Base-by-base conservation (phyloP, 768 basidiomycete genomes). In the Mycena rebaudengoi region DNA sequence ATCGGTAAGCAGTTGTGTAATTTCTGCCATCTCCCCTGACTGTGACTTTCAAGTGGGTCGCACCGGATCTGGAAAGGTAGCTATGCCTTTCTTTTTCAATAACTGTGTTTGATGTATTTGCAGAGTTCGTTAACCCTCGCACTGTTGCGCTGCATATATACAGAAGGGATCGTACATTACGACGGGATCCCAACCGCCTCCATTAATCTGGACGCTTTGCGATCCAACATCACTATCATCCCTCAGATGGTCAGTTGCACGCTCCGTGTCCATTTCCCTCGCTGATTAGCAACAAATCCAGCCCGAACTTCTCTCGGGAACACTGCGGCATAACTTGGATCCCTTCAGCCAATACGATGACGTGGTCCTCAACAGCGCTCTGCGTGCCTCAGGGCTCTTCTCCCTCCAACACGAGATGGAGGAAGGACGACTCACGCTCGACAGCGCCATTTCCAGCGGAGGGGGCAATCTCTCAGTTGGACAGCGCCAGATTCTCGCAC, bases 401-500 rank as follows among this genome's bases (percentile, higher is more conserved):
- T 43, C 66, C 1, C 60, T 80, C 10, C 80, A 81, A 52, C 69
- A 75, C 7, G 76, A 79, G 37, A 69, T 53, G 48, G 74, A 74
- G 14, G 73, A 69, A 30, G 73, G 70, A 10, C 62, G 60, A 33
- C 66, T 78, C 14, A 73, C 71, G 11, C 72, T 80, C 18, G 75
- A 79, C 86, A 87, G 85, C 1, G 81, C 85, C 46, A 85, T 91
- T 18, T 85, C 86, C 2, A 76, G 84, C 0, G 88, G 89, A 0
- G 90, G 90, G 0, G 76, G 82, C 35, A 91, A 92, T 75, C 89
- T 91, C 29, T 61, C 58, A 0, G 66, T 64, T 5, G 66, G 66
- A 1, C 66, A 68, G 16, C 37, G 66, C 3, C 74, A 88, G 84
- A 7, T 86, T 86, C 53, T 90, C 87, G 32, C 90, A 88, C 70